Conservation (phyloP, 768 basidiomycete genomes). For the Tylopilus rubrobrunneus region DNA sequence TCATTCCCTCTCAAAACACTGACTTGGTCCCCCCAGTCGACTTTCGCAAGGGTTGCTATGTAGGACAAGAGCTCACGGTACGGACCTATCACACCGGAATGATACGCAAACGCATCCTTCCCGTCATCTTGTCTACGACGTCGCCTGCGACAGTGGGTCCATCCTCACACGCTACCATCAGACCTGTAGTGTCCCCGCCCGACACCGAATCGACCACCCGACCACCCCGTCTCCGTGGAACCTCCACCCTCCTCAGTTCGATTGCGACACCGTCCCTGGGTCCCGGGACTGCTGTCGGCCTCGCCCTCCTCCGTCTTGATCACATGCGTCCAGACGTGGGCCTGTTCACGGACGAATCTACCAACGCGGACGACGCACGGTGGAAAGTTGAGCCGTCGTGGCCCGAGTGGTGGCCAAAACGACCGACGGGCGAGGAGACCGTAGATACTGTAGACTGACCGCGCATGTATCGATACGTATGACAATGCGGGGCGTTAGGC, state of each 20-base stretch:
- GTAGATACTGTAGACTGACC: slow-evolving; percentile 20
- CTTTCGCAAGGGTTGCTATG: slow-evolving; percentile 96
- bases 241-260: slow-evolving; percentile 70
- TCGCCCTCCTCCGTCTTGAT: slow-evolving; percentile 79
- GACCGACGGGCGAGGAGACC: slow-evolving; percentile 12
- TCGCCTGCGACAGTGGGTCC: slow-evolving; percentile 10
- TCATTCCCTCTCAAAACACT: neutral
- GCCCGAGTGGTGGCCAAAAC: slow-evolving; percentile 62
- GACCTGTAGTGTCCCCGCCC: slow-evolving; percentile 13
- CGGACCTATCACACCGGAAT: slow-evolving; percentile 94
- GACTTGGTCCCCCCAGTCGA: slow-evolving; percentile 56
- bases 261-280: slow-evolving; percentile 27
- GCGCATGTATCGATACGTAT: slow-evolving; percentile 1
- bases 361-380: slow-evolving; percentile 14
- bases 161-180: slow-evolving; percentile 24
- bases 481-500: neutral
- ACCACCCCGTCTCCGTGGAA: slow-evolving; percentile 59
- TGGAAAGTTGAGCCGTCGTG: slow-evolving; percentile 60
- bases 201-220: slow-evolving; percentile 24
- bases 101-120: slow-evolving; percentile 85
- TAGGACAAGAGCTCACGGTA: slow-evolving; percentile 96
- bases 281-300: slow-evolving; percentile 47
- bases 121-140: slow-evolving; percentile 53
- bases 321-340: slow-evolving; percentile 39
- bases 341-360: slow-evolving; percentile 12